phyloP scores from a whole-genome alignment of 1,284 basidiomycete genomes.

The Kwoniella shivajii region DNA sequence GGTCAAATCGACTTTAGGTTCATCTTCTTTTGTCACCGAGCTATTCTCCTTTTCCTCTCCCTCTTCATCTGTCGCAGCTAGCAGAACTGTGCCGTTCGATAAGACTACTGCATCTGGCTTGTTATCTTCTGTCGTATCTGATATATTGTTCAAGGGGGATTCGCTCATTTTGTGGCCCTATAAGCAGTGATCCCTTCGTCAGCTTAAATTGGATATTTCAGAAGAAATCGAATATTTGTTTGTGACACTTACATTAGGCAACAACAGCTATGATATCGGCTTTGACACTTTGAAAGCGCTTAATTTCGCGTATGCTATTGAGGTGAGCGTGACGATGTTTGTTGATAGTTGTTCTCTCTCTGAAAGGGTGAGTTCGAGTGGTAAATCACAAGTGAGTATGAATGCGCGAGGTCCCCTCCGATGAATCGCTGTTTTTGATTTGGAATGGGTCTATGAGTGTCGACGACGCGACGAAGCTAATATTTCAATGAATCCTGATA shows the following conservation, averaged over 20 bases:
- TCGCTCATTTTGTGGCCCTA: constrained; percentile 32
- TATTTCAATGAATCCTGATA: too few species aligned
- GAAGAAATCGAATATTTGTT: too few species aligned
- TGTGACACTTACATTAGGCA: constrained; percentile 3
- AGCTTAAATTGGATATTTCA: neutral
- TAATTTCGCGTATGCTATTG: too few species aligned
- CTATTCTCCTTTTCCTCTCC: neutral
- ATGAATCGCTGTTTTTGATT: too few species aligned
- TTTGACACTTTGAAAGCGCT: neutral
- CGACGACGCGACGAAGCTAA: too few species aligned
- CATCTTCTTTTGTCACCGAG: neutral
- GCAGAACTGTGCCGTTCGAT: constrained; percentile 9
- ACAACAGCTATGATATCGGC: neutral
- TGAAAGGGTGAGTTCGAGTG: too few species aligned
- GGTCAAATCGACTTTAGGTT: constrained; percentile 7
- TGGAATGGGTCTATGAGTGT: too few species aligned
- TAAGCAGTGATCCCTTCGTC: neutral
- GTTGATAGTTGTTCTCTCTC: too few species aligned
- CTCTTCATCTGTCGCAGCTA: constrained; percentile 1
- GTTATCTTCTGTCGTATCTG: constrained; percentile 3
- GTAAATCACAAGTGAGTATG: too few species aligned
- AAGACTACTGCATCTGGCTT: constrained; percentile 5
- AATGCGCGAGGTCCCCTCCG: too few species aligned
- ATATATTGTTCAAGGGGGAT: constrained; percentile 16
- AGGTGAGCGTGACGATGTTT: too few species aligned